Percentiles rank a stretch among this genome's conserved stretches.
phyloP scores from a whole-genome alignment of 805 yeast species.

The Candida broadrunensis region DNA sequence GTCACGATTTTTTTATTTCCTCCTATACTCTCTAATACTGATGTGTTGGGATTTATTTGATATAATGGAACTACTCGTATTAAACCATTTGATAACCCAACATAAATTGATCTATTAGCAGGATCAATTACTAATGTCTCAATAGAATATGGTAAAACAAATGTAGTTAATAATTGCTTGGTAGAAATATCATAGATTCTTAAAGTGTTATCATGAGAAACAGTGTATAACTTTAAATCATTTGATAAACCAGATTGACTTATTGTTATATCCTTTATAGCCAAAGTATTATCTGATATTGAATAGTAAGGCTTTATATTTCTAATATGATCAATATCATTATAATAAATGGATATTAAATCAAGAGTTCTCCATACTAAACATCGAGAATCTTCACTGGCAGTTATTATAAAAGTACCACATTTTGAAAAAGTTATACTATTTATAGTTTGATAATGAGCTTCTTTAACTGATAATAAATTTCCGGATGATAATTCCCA shows the following conservation, averaged over 20 bases:
- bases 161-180: conserved; percentile 56
- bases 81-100: conserved; percentile 64
- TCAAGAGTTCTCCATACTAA: conserved; percentile 71
- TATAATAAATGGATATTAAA: conserved; percentile 37
- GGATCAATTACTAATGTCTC: conserved; percentile 68
- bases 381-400: conserved; percentile 80
- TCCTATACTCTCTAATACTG: conserved; percentile 57
- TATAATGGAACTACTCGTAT: conserved; percentile 57
- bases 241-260: conserved; percentile 49
- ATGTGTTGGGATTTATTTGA: conserved; percentile 27
- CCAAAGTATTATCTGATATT: conserved; percentile 60
- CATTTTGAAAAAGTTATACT: conserved; percentile 58
- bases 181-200: conserved; percentile 61
- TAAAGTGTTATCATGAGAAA: conserved; percentile 71
- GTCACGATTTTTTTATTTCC: conserved; percentile 53
- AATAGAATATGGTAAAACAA: conserved; percentile 61
- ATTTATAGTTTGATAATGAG: conserved; percentile 78
- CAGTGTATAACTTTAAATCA: conserved; percentile 65
- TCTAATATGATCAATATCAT: conserved; percentile 24
- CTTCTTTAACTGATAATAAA: conserved; percentile 67
- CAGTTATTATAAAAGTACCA: conserved; percentile 65
- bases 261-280: conserved; percentile 47
- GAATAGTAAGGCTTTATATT: conserved; percentile 54
- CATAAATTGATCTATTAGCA: conserved; percentile 70
- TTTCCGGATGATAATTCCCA: conserved; percentile 86